Evolutionary conservation across 441 rosid species (phyloP).

Genomic region (Melianthus villosus): DNA sequence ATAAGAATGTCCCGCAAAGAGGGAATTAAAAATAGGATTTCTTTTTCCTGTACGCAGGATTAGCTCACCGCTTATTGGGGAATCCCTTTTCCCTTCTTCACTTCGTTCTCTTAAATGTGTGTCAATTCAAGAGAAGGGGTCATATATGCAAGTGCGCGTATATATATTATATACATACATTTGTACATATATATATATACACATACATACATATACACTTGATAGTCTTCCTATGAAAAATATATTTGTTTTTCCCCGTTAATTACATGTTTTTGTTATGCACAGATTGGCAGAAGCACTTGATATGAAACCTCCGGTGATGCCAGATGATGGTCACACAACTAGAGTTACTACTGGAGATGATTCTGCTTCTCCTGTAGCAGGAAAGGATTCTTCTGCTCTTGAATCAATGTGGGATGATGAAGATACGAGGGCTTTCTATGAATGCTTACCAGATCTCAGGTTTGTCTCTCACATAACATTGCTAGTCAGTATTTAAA

Average conservation of each 20-base stretch:
- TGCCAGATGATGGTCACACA: slow-evolving; percentile 98
- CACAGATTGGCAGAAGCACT: slow-evolving; percentile 90
- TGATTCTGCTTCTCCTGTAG: slow-evolving; percentile 54
- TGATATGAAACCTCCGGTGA: slow-evolving; percentile 91
- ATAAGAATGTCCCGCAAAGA: too few relatives aligned
- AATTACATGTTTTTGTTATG: neutral
- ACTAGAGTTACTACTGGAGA: slow-evolving; percentile 80
- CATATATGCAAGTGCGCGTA: too few relatives aligned
- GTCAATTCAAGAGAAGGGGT: too few relatives aligned
- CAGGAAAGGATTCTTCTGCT: slow-evolving; percentile 62
- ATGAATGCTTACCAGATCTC: slow-evolving; percentile 90
- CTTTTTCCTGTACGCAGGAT: too few relatives aligned
- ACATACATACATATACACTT: neutral
- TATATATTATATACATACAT: too few relatives aligned
- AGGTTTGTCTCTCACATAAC: slow-evolving; percentile 34
- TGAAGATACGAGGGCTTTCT: slow-evolving; percentile 91
- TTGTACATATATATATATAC: too few relatives aligned
- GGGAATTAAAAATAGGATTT: too few relatives aligned
- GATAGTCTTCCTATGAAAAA: neutral
- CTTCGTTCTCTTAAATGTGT: too few relatives aligned
- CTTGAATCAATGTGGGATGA: slow-evolving; percentile 94
- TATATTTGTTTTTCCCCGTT: neutral
- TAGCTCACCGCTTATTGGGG: too few relatives aligned
- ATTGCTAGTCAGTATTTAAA: neutral
- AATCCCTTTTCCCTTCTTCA: too few relatives aligned